A percentile compares a stretch with the other conserved stretches of the same genome.
Evolutionary conservation across 805 yeast species (phyloP).

Genomic region (Hanseniaspora singularis): DNA sequence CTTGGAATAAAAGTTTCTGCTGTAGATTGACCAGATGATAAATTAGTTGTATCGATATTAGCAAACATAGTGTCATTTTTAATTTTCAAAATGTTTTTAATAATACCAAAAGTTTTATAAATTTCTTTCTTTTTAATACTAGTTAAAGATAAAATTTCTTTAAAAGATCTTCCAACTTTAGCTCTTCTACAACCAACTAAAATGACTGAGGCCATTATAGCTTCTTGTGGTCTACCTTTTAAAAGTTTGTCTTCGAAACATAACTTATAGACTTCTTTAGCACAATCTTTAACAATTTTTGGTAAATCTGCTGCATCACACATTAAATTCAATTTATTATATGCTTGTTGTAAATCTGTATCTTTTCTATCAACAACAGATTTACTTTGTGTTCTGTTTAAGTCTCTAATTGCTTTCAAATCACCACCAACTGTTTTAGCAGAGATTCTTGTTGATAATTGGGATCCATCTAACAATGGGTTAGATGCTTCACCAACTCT

Average conservation of each 20-base stretch:
- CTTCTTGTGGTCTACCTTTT: conserved; percentile 83
- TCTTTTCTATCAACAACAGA: conserved; percentile 79
- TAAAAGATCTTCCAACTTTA: conserved; percentile 84
- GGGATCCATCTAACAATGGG: conserved; percentile 81
- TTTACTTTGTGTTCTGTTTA: conserved; percentile 79
- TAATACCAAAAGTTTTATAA: conserved; percentile 78
- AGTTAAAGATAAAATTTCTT: conserved; percentile 90
- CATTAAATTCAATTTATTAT: conserved; percentile 82
- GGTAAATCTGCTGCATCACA: conserved; percentile 95
- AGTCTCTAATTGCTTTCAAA: conserved; percentile 73
- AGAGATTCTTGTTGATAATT: conserved; percentile 84
- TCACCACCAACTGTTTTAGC: conserved; percentile 71
- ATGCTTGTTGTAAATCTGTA: conserved; percentile 77
- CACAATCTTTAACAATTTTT: conserved; percentile 90
- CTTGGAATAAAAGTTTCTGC: conserved; percentile 93
- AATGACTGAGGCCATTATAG: conserved; percentile 93
- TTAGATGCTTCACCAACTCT: conserved; percentile 98
- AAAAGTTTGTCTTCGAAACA: conserved; percentile 78
- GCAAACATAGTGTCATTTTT: conserved; percentile 31
- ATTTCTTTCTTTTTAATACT: conserved; percentile 89
- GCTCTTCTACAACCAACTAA: conserved; percentile 91
- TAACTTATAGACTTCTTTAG: conserved; percentile 87
- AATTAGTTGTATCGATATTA: conserved; percentile 35
- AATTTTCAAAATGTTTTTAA: conserved; percentile 53
- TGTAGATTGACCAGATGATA: conserved; percentile 67